Evolutionary conservation across 192 early-diverging fungal species (phyloP).

Genomic region (Entomortierella chlamydospora): DNA sequence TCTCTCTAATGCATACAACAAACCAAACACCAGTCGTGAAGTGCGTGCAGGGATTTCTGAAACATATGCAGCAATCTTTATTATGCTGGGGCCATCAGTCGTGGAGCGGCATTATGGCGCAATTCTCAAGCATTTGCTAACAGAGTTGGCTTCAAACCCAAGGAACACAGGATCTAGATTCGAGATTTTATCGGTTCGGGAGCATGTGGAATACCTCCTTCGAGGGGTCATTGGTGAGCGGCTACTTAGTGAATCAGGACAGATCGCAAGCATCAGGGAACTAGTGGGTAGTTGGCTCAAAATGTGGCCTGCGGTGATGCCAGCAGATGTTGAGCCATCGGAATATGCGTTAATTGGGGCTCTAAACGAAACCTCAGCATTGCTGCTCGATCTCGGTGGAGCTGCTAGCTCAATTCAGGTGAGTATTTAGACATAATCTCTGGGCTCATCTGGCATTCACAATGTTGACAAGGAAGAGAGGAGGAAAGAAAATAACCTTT

Average conservation of each 20-base stretch:
- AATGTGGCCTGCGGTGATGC: conserved; percentile 63
- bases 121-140: conserved; percentile 76
- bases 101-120: conserved; percentile 80
- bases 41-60: conserved; percentile 83
- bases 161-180: conserved; percentile 61
- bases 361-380: conserved; percentile 76
- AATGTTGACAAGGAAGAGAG: no score
- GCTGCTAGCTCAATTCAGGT: conserved; percentile 71
- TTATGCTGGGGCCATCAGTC: conserved; percentile 73
- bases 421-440: conserved; percentile 8
- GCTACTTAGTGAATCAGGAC: conserved; percentile 83
- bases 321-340: conserved; percentile 58
- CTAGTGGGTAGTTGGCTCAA: conserved; percentile 72
- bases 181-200: conserved; percentile 71
- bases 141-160: conserved; percentile 66
- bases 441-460: no score
- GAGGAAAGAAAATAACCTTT: no score
- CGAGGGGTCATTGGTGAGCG: conserved; percentile 80
- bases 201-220: conserved; percentile 72
- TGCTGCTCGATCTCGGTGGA: conserved; percentile 83
- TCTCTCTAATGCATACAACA: conserved; percentile 71
- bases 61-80: conserved; percentile 79
- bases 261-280: conserved; percentile 73
- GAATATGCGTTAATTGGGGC: conserved; percentile 77
- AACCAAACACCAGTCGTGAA: conserved; percentile 73